These are phyloP conservation scores for Stellera chamaejasme DNA, from an alignment of 345 rosid species.

Conservation along the genomic window DNA sequence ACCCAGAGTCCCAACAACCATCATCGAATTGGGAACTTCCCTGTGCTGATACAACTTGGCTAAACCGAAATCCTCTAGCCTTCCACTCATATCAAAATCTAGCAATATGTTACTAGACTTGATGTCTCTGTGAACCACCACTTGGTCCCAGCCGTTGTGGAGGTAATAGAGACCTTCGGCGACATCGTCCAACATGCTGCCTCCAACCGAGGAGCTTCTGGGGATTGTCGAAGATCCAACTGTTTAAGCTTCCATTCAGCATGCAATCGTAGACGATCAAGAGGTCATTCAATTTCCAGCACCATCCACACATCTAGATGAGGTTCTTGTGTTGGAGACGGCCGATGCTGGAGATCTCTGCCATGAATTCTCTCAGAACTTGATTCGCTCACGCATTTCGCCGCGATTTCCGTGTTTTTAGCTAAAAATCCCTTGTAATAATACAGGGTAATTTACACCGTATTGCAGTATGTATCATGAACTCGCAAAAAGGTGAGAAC, in stretches of 20 bases:
- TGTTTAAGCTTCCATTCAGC: slow-evolving; percentile 77
- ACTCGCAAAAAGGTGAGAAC: no score
- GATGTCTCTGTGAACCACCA: slow-evolving; percentile 77
- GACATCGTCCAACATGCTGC: slow-evolving; percentile 62
- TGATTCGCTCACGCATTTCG: slow-evolving; percentile 86
- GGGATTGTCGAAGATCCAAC: slow-evolving; percentile 59
- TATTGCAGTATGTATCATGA: no score
- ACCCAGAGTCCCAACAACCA: slow-evolving; percentile 85
- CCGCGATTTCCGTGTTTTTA: slow-evolving; percentile 54
- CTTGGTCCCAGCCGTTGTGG: slow-evolving; percentile 90
- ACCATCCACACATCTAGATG: slow-evolving; percentile 85
- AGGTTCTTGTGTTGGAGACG: slow-evolving; percentile 82
- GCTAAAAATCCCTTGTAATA: slow-evolving; percentile 43
- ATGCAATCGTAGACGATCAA: slow-evolving; percentile 62
- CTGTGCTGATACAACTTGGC: slow-evolving; percentile 76
- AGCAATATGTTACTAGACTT: slow-evolving; percentile 75
- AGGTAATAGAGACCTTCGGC: slow-evolving; percentile 79
- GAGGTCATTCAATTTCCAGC: slow-evolving; percentile 42
- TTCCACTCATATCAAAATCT: slow-evolving; percentile 75
- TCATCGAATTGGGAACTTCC: slow-evolving; percentile 64
- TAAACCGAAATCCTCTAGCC: slow-evolving; percentile 80
- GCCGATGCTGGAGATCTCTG: slow-evolving; percentile 87
- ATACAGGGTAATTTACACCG: not conserved
- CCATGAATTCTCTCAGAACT: slow-evolving; percentile 90
- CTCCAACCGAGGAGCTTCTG: slow-evolving; percentile 50